Conservation (phyloP, 148 eudicot species). For the Vaccinium vitisidaea region DNA sequence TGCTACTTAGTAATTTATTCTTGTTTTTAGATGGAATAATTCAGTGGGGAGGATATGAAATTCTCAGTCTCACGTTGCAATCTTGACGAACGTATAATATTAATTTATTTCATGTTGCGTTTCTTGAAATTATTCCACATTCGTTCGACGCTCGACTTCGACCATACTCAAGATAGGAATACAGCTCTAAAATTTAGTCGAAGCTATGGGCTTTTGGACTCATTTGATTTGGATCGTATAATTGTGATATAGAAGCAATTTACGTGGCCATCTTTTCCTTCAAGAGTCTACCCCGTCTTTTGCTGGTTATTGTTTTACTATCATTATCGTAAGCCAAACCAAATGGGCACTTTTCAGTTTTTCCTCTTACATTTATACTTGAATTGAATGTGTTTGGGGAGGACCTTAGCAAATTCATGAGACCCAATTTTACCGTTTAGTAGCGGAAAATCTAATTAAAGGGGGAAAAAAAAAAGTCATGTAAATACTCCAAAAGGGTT, state of each 20-base stretch:
- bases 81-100: too few relatives aligned
- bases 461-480: too few relatives aligned
- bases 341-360: background rate
- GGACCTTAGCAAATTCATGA: too few relatives aligned
- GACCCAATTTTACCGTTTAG: too few relatives aligned
- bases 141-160: too few relatives aligned
- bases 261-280: conserved; percentile 15
- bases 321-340: background rate
- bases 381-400: too few relatives aligned
- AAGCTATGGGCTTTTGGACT: background rate
- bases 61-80: background rate
- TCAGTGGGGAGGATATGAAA: background rate
- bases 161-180: background rate
- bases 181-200: background rate
- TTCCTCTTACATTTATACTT: too few relatives aligned
- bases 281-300: background rate
- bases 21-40: background rate
- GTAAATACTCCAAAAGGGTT: too few relatives aligned
- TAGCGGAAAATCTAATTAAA: too few relatives aligned
- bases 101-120: background rate
- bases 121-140: background rate
- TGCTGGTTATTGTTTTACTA: background rate
- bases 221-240: background rate
- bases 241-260: background rate
- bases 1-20: background rate